Conservation (phyloP, 192 early-diverging fungal species). For the Neocallimastix lanati region DNA sequence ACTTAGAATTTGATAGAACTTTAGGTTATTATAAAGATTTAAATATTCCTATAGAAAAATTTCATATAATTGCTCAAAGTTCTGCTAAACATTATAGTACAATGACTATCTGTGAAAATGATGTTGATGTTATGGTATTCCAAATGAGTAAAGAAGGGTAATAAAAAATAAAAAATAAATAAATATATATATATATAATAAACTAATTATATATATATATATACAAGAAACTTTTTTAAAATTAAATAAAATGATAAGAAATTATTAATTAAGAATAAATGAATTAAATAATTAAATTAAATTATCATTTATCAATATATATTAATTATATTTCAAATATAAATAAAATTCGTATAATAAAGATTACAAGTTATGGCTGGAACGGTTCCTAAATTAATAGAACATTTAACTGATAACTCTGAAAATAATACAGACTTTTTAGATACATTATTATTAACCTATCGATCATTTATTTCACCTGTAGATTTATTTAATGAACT, state of each 20-base stretch:
- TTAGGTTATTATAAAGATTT: not conserved
- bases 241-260: too few relatives aligned
- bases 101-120: not conserved
- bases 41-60: not conserved
- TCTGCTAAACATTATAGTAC: not conserved
- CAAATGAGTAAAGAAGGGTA: not conserved
- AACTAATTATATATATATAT: too few relatives aligned
- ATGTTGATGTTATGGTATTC: not conserved
- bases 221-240: too few relatives aligned
- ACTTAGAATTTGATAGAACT: not conserved
- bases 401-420: constrained; percentile 17
- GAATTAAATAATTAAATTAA: too few relatives aligned
- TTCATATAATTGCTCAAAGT: not conserved
- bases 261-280: too few relatives aligned
- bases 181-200: too few relatives aligned
- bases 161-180: too few relatives aligned
- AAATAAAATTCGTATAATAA: too few relatives aligned
- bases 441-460: constrained; percentile 30
- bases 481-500: constrained; percentile 27
- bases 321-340: too few relatives aligned
- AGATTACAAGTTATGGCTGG: constrained; percentile 30
- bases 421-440: constrained; percentile 22
- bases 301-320: too few relatives aligned
- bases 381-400: constrained; percentile 25
- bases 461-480: constrained; percentile 25